Conservation (phyloP, 441 rosid species). For the Flueggea neowawraea region DNA sequence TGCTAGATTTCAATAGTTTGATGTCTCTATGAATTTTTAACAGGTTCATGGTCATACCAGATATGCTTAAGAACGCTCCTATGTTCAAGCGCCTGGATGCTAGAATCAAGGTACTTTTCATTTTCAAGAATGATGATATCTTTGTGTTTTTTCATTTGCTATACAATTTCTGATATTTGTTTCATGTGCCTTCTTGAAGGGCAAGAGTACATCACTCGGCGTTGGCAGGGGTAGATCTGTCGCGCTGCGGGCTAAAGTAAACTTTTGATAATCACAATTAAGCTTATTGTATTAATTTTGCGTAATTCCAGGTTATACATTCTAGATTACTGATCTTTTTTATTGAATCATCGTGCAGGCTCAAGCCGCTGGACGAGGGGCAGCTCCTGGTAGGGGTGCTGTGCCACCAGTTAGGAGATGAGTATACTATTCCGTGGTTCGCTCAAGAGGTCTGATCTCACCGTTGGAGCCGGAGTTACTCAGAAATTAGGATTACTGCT, state of each 20-base stretch:
- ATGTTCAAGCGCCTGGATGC: constrained; percentile 98
- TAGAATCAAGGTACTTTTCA: constrained; percentile 70
- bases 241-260: constrained; percentile 97
- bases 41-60: constrained; percentile 99
- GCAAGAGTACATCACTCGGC: constrained; percentile 93
- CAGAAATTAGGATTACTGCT: constrained; percentile 6
- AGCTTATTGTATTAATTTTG: too few relatives aligned
- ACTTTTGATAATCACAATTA: constrained; percentile 17
- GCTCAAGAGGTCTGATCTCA: constrained; percentile 6
- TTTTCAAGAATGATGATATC: background rate
- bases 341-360: constrained; percentile 36
- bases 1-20: too few relatives aligned
- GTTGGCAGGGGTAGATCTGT: constrained; percentile 99
- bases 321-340: background rate
- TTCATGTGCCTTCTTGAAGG: constrained; percentile 45
- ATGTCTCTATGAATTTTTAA: constrained; percentile 9
- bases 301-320: constrained; percentile 2
- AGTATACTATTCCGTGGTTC: constrained; percentile 6
- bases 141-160: background rate
- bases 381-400: constrained; percentile 68
- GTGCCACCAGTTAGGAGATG: constrained; percentile 79
- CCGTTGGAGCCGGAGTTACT: constrained; percentile 9
- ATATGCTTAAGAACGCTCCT: constrained; percentile 98
- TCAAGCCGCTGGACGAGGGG: constrained; percentile 81
- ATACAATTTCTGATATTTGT: constrained; percentile 3